Evolutionary conservation across 148 eudicot genomes (phyloP), one percentile per base, ranked within the genome.

Genomic region (Nepenthes mirabilis): DNA sequence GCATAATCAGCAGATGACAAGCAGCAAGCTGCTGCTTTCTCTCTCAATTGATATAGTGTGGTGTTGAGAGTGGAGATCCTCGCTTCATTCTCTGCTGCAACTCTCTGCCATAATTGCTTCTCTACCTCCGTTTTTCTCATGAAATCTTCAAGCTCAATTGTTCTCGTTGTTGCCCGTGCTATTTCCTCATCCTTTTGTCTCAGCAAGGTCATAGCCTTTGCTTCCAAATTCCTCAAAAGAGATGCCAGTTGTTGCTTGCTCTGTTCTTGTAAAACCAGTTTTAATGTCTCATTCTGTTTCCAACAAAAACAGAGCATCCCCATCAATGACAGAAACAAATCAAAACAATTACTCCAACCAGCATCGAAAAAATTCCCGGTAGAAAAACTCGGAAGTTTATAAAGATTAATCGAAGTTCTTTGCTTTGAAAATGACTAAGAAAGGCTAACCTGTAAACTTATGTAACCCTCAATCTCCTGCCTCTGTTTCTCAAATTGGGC

Each of bases 151-250:
- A 87, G 72, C 66, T 90, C 89, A 62, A 69, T 47, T 36, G 58
- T 57, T 61, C 77, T 80, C 37, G 75, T 79, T 11, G 34, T 47
- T 12, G 82, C 89, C 43, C 63, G 72, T 13, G 75, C 66, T 0
- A 90, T 70, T 56, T 84, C 89, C 52, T 80, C 79, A 6, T 90
- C 91, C 55, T 90, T 90, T 56, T 80, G 82, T 47, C 57, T 62
- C 34, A 84, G 33, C 14, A 82, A 23, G 1, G 60, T 13, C 36
- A 13, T 40, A 2, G 75, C 66, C 55, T 70, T 87, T 3, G 66
- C 56, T 74, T 90, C 95, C 4, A 60, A 37, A 52, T 56, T 79
- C 48, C 65, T 73, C 47, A 82, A 5, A 2, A 90, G 11, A 5
- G 36, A 11, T 11, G 57, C 55, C 12, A 73, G 10, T 66, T 87